phyloP scores from a whole-genome alignment of 2,329 filamentous ascomycete genomes.

The Shiraia bambusicola region DNA sequence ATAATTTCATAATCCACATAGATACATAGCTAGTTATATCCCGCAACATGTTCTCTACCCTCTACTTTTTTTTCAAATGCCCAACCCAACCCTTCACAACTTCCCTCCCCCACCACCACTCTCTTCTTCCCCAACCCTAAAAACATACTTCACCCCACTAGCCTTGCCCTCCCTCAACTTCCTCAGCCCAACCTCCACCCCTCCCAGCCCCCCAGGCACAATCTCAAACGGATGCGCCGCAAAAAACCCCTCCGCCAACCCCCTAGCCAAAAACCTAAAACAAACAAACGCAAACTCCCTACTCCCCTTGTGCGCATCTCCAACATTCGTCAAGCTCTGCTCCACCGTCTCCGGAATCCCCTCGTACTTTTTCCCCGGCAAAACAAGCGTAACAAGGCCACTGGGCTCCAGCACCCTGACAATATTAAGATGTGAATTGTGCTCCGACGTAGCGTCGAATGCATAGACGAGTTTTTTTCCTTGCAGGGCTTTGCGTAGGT shows the following conservation, averaged over 20 bases:
- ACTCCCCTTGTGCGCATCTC: conserved; percentile 26
- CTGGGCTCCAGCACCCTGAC: conserved; percentile 39
- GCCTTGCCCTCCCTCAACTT: conserved; percentile 62
- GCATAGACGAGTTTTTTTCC: conserved; percentile 53
- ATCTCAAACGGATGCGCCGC: conserved; percentile 55
- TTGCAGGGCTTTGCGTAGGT: conserved; percentile 49
- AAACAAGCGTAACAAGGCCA: conserved; percentile 43
- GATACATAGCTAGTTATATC: no score
- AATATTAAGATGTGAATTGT: conserved; percentile 48
- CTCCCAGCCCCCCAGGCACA: conserved; percentile 56
- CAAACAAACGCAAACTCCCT: conserved; percentile 51
- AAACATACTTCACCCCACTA: conserved; percentile 66
- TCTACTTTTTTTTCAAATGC: no score
- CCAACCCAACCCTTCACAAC: conserved; percentile 10
- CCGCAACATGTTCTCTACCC: no score
- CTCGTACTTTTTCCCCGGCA: conserved; percentile 48
- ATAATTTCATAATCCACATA: no score
- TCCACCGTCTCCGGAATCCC: conserved; percentile 45
- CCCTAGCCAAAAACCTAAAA: conserved; percentile 49
- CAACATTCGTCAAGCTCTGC: conserved; percentile 43
- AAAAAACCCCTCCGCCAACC: conserved; percentile 55
- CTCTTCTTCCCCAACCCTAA: conserved; percentile 55
- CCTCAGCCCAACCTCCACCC: conserved; percentile 55
- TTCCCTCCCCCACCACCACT: conserved; percentile 12
- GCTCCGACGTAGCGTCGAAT: conserved; percentile 60